A percentile compares a stretch with the other conserved stretches of the same genome.
phyloP scores from a whole-genome alignment of 2,329 filamentous ascomycete genomes.

The Mycosphaerelloides madeirae region DNA sequence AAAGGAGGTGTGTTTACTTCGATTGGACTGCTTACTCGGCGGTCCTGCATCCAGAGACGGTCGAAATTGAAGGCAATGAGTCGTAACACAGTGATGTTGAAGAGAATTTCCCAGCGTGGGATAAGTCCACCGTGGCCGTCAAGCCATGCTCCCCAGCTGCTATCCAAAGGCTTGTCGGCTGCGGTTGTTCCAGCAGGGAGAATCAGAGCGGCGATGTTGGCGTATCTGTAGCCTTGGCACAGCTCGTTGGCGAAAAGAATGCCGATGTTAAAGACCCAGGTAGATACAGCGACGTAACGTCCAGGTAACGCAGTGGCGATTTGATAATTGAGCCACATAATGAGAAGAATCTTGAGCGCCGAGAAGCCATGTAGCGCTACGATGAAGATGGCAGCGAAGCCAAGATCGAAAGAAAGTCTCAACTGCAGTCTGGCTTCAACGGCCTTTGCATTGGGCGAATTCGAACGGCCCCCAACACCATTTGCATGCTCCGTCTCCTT shows the following conservation, averaged over 20 bases:
- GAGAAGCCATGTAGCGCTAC: slow-evolving; percentile 79
- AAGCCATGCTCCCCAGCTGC: slow-evolving; percentile 62
- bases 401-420: slow-evolving; percentile 74
- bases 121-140: slow-evolving; percentile 81
- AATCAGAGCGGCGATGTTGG: slow-evolving; percentile 55
- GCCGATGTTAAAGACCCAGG: slow-evolving; percentile 85
- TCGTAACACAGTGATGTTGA: slow-evolving; percentile 90
- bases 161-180: slow-evolving; percentile 30
- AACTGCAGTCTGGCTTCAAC: slow-evolving; percentile 54
- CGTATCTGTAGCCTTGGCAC: slow-evolving; percentile 69
- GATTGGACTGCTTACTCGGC: slow-evolving; percentile 59
- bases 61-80: slow-evolving; percentile 97
- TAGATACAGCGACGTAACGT: slow-evolving; percentile 65
- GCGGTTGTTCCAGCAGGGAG: slow-evolving; percentile 38
- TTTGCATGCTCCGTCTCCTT: neutral
- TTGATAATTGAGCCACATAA: slow-evolving; percentile 76
- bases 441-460: slow-evolving; percentile 38
- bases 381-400: slow-evolving; percentile 76
- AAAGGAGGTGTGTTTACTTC: slow-evolving; percentile 62
- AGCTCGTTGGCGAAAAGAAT: slow-evolving; percentile 89
- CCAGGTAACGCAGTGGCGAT: slow-evolving; percentile 69
- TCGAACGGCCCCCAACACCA: slow-evolving; percentile 1
- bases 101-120: slow-evolving; percentile 90
- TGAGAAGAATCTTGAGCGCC: slow-evolving; percentile 71
- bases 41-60: slow-evolving; percentile 83